These are phyloP conservation scores for Fusarium redolens DNA, from an alignment of 2,329 filamentous ascomycete genomes.

Conservation along the genomic window DNA sequence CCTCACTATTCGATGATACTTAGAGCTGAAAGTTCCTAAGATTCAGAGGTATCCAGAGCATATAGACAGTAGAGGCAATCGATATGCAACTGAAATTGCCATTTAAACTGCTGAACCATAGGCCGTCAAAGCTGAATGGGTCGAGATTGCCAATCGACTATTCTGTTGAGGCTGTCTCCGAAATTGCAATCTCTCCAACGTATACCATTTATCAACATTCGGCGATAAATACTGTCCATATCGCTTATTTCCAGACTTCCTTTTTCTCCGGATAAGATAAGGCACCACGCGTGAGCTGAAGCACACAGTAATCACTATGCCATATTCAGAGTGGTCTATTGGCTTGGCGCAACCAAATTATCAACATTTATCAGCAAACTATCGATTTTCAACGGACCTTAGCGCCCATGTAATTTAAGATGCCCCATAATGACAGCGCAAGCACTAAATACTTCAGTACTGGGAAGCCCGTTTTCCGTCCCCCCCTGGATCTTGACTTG, in stretches of 20 bases:
- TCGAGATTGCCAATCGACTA: too few species aligned
- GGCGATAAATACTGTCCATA: too few species aligned
- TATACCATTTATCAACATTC: too few species aligned
- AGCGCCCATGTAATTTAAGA: background rate
- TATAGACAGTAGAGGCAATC: too few species aligned
- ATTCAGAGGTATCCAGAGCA: fast-evolving
- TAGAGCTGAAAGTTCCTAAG: background rate
- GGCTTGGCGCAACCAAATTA: background rate
- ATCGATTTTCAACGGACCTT: background rate
- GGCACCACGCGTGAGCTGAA: background rate
- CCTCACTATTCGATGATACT: slow-evolving; percentile 23
- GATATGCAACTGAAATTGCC: too few species aligned
- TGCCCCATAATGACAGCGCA: background rate
- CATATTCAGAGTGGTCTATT: background rate
- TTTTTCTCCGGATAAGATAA: background rate
- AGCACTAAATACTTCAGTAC: background rate
- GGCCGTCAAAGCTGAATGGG: too few species aligned
- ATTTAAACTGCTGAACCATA: too few species aligned
- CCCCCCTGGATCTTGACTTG: background rate
- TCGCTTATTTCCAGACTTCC: too few species aligned
- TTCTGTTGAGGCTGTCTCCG: too few species aligned
- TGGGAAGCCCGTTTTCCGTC: background rate
- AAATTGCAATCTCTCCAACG: too few species aligned
- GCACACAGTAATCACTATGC: background rate
- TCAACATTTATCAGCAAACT: background rate